phyloP scores from a whole-genome alignment of 768 basidiomycete species.

The Scleroderma citrinum region DNA sequence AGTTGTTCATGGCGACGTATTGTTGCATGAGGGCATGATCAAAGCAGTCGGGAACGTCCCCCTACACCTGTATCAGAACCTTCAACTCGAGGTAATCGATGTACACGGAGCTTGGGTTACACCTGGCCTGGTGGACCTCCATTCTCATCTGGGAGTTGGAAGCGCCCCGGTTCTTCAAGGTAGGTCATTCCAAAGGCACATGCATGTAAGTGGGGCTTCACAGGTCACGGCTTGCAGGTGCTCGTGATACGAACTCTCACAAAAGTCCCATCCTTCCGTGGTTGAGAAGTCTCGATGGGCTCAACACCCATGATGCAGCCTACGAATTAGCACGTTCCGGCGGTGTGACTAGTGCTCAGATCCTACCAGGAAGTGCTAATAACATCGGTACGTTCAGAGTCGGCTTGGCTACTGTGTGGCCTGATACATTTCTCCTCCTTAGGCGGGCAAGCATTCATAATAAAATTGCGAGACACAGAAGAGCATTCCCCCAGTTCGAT shows the following conservation, averaged over 20 bases:
- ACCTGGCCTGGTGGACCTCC: constrained; percentile 56
- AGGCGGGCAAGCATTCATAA: constrained; percentile 47
- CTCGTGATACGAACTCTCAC: constrained; percentile 51
- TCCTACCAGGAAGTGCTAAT: constrained; percentile 42
- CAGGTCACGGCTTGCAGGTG: constrained; percentile 26
- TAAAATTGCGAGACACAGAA: constrained; percentile 44
- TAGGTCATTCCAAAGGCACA: neutral
- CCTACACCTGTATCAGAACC: constrained; percentile 11
- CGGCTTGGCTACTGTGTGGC: neutral
- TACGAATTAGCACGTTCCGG: constrained; percentile 38
- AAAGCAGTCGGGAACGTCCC: constrained; percentile 48
- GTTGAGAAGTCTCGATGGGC: constrained; percentile 41
- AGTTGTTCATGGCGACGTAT: constrained; percentile 57
- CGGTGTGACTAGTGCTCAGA: constrained; percentile 42
- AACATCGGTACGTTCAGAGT: constrained; percentile 19
- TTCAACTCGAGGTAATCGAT: constrained; percentile 44
- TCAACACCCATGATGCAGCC: constrained; percentile 41
- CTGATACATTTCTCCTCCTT: neutral
- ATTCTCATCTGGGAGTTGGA: constrained; percentile 43
- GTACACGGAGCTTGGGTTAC: constrained; percentile 71
- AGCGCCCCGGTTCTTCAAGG: constrained; percentile 30
- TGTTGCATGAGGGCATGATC: constrained; percentile 66
- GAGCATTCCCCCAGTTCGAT: constrained; percentile 42
- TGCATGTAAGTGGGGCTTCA: neutral
- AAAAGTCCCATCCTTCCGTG: constrained; percentile 62